These are phyloP conservation scores for apple (Malus domestica) DNA, from an alignment of 306 rosid genomes.

Conservation along the genomic window DNA sequence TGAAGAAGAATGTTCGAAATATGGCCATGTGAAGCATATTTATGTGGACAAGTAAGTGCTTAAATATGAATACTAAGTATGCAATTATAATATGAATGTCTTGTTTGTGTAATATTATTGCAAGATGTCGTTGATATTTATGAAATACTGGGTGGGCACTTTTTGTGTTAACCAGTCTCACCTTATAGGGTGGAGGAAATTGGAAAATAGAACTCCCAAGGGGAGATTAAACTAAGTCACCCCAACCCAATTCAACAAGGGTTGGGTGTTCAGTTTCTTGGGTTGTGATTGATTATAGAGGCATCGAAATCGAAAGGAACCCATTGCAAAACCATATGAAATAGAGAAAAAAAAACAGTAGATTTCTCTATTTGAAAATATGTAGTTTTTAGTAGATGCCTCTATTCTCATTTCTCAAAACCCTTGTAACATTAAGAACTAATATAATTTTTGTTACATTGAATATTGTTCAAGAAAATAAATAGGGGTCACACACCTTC, in stretches of 20 bases:
- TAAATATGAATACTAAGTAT: not conserved
- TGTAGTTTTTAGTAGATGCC: too few species aligned
- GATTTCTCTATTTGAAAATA: too few species aligned
- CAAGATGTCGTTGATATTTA: not conserved
- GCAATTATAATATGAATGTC: not conserved
- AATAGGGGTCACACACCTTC: too few species aligned
- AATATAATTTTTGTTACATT: not conserved
- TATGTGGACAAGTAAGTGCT: conserved; percentile 92
- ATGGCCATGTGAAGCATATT: conserved; percentile 82
- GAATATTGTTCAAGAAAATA: not conserved
- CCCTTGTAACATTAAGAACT: not conserved
- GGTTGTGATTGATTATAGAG: not conserved
- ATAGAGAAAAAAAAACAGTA: not conserved
- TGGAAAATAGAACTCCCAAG: not conserved
- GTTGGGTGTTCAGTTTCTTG: not conserved
- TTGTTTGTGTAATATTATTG: not conserved
- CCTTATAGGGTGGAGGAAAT: not conserved
- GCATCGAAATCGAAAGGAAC: not conserved
- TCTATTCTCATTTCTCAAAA: not conserved
- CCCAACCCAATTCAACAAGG: not conserved
- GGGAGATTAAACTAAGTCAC: not conserved
- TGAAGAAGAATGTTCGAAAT: conserved; percentile 91
- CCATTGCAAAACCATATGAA: not conserved
- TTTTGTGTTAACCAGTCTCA: not conserved
- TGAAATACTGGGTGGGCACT: not conserved